Evolutionary conservation across 208 protist genomes (phyloP).

Genomic region (Trypanosoma congolense): DNA sequence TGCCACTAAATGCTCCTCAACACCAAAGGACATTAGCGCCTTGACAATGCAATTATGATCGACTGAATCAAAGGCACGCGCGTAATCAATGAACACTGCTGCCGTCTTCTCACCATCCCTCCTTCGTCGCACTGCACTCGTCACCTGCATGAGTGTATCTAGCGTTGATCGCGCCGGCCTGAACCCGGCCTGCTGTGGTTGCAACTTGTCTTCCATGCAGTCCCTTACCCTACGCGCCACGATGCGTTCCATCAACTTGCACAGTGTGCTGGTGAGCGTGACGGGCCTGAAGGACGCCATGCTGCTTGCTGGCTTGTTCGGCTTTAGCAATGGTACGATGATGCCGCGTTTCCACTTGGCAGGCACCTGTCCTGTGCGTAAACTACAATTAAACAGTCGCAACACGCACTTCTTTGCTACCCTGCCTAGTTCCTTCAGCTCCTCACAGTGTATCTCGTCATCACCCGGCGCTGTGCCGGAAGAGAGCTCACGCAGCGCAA

Average conservation of each 20-base stretch:
- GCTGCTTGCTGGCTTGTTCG: conserved; percentile 15
- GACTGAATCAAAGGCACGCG: conserved; percentile 31
- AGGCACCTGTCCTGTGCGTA: conserved; percentile 14
- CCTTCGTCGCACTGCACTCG: background rate
- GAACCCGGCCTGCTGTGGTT: conserved; percentile 22
- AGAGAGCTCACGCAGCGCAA: background rate
- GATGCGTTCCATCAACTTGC: conserved; percentile 29
- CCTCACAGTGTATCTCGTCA: conserved; percentile 2
- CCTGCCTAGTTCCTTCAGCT: background rate
- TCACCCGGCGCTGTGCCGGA: background rate
- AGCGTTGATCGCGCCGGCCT: conserved; percentile 17
- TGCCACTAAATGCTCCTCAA: conserved; percentile 7
- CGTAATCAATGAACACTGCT: conserved; percentile 30
- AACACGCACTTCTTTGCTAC: conserved; percentile 1
- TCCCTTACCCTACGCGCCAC: conserved; percentile 20
- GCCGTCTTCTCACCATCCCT: background rate
- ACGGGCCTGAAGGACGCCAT: conserved; percentile 19
- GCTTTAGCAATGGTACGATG: conserved; percentile 29
- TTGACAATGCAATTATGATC: conserved; percentile 25
- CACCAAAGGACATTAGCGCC: background rate
- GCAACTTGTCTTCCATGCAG: conserved; percentile 10
- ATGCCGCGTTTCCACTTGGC: conserved; percentile 17
- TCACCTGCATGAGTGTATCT: conserved; percentile 19
- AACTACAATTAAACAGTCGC: conserved; percentile 17
- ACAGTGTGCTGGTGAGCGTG: conserved; percentile 23